Evolutionary conservation across 1,284 basidiomycete species (phyloP), one percentile per base, ranked within the genome.

Genomic region (Fistulina hepatica): DNA sequence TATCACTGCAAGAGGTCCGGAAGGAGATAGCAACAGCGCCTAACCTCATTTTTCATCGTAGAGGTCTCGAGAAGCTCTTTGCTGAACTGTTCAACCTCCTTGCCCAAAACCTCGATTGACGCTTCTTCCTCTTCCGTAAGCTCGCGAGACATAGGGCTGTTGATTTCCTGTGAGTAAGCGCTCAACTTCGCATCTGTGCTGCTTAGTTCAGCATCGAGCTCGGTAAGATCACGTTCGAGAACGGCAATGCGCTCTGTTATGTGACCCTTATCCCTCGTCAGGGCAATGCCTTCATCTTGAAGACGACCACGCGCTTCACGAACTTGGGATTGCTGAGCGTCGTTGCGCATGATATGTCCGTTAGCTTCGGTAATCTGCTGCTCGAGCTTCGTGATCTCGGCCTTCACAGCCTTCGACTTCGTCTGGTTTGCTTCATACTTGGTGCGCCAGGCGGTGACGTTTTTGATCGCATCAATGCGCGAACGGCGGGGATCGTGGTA

Each of bases 401-500:
- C 56, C 55, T 85, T 88, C 39, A 92, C 81, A 51, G 94, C 86
- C 39, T 67, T 63, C 35, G 81, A 71, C 26, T 76, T 71, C 21
- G 62, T 66, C 1, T 73, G 68, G 45, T 89, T 82, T 1, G 70
- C 62, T 25, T 84, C 77, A 47, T 73, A 80, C 50, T 82, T 84
- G 2, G 65, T 59, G 32, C 77, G 71, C 89, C 91, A 97, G 5
- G 65, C 70, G 47, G 79, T 76, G 31, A 93, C 78, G 31, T 66
- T 69, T 50, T 81, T 82, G 56, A 94, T 82, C 0, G 77, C 81
- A 51, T 97, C 93, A 28, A 98, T 78, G 8, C 94, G 77, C 5
- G 90, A 94, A 27, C 88, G 72, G 5, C 86, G 76, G 16, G 91
- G 70, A 57, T 98, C 94, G 58, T 97, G 89, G 60, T 86, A 98